These are phyloP conservation scores for Ceratobasidium sp. DNA, from an alignment of 1,284 basidiomycete genomes.

Conservation along the genomic window DNA sequence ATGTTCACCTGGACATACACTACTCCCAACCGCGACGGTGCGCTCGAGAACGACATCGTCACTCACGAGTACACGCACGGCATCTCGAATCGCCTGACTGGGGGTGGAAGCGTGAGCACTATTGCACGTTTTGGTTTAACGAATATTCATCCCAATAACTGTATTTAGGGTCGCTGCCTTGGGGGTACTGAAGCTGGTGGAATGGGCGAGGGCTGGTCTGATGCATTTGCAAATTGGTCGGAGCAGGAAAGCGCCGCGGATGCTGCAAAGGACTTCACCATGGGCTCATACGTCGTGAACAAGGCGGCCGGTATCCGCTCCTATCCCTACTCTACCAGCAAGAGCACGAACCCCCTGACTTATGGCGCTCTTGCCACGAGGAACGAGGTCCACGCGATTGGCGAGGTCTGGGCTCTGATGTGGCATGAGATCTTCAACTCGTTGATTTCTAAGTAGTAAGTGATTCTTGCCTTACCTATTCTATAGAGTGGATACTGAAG, in stretches of 20 bases:
- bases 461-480: not conserved
- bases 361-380: conserved; percentile 37
- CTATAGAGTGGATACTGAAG: not conserved
- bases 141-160: too few relatives aligned
- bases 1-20: conserved; percentile 47
- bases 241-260: conserved; percentile 41
- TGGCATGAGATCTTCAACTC: conserved; percentile 41
- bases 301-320: conserved; percentile 37
- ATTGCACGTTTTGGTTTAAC: too few relatives aligned
- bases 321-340: conserved; percentile 47
- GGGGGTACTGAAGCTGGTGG: conserved; percentile 45
- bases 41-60: conserved; percentile 45
- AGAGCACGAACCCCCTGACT: conserved; percentile 42
- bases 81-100: conserved; percentile 41
- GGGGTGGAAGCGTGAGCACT: conserved; percentile 28
- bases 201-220: conserved; percentile 48
- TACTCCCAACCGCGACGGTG: conserved; percentile 46
- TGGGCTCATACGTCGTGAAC: conserved; percentile 45
- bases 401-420: conserved; percentile 48
- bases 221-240: conserved; percentile 37
- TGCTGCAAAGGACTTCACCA: conserved; percentile 43
- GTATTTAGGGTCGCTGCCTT: conserved; percentile 37
- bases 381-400: conserved; percentile 44
- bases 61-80: conserved; percentile 45
- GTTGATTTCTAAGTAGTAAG: conserved; percentile 43